Conservation (phyloP, 2,329 filamentous ascomycete species). For the Teratosphaeria gauchensis region DNA sequence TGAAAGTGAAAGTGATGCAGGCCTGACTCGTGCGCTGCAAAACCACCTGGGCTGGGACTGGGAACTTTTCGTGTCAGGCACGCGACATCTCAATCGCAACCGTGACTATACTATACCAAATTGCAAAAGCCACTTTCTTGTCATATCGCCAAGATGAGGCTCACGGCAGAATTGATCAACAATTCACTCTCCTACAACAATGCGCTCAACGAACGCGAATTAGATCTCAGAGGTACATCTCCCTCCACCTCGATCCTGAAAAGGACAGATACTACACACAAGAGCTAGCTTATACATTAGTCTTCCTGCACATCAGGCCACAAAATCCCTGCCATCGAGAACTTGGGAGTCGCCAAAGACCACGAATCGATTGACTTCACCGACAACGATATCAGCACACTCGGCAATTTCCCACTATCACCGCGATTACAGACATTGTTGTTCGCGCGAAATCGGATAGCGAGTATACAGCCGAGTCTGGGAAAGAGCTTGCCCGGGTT, state of each 20-base stretch:
- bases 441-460: constrained; percentile 79
- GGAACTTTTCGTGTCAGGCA: not conserved
- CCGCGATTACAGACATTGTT: constrained; percentile 81
- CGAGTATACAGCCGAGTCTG: constrained; percentile 67
- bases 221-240: constrained; percentile 95
- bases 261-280: constrained; percentile 91
- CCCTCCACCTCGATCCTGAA: constrained; percentile 47
- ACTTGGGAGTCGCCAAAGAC: constrained; percentile 88
- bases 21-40: not conserved
- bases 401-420: constrained; percentile 87
- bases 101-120: not conserved
- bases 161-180: constrained; percentile 90
- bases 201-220: constrained; percentile 94
- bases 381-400: constrained; percentile 86
- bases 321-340: constrained; percentile 95
- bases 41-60: not conserved
- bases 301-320: constrained; percentile 62
- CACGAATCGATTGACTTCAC: constrained; percentile 97
- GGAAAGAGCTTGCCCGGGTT: constrained; percentile 71
- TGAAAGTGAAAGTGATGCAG: not conserved
- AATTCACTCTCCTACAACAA: constrained; percentile 96
- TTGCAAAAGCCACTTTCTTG: not conserved
- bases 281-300: constrained; percentile 33
- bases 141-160: constrained; percentile 58
- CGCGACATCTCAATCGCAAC: not conserved